Evolutionary conservation across 73 alveolate species (phyloP).

Genomic region (Stentor coeruleus): DNA sequence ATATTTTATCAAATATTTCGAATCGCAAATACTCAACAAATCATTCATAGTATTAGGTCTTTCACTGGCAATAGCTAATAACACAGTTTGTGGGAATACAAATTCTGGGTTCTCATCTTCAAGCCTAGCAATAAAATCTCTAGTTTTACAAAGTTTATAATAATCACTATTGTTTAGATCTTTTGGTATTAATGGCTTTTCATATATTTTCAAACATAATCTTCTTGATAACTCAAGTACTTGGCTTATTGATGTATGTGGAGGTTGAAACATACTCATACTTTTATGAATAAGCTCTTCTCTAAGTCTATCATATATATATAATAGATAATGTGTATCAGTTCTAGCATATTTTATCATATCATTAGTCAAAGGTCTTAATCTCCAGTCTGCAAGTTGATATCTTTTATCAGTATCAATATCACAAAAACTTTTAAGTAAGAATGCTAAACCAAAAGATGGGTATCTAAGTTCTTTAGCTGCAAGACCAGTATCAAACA

Average conservation of each 20-base stretch:
- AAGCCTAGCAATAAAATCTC: slow-evolving; percentile 22
- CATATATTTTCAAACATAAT: not conserved
- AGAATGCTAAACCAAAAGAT: slow-evolving; percentile 65
- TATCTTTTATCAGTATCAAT: slow-evolving; percentile 88
- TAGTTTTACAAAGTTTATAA: not conserved
- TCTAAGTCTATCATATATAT: slow-evolving; percentile 86
- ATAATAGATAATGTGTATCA: slow-evolving; percentile 95
- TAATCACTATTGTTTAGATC: not conserved
- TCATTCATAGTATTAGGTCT: not conserved
- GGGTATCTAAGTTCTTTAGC: slow-evolving; percentile 63
- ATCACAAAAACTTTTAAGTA: slow-evolving; percentile 60
- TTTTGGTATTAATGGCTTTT: not conserved
- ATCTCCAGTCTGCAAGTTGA: slow-evolving; percentile 97
- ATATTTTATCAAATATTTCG: not conserved
- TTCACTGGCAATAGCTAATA: not conserved
- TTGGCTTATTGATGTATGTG: not conserved
- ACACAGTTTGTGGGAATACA: not conserved
- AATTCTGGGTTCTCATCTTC: slow-evolving; percentile 24
- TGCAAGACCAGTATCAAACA: slow-evolving; percentile 92
- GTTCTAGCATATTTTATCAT: slow-evolving; percentile 93
- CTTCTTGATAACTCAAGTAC: not conserved
- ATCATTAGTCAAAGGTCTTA: slow-evolving; percentile 84
- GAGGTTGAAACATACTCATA: not conserved
- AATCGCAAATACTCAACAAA: not conserved
- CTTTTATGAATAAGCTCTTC: slow-evolving; percentile 40